These are phyloP conservation scores for Ceratobasidium sp. DNA, from an alignment of 1,284 basidiomycete genomes.

Conservation along the genomic window DNA sequence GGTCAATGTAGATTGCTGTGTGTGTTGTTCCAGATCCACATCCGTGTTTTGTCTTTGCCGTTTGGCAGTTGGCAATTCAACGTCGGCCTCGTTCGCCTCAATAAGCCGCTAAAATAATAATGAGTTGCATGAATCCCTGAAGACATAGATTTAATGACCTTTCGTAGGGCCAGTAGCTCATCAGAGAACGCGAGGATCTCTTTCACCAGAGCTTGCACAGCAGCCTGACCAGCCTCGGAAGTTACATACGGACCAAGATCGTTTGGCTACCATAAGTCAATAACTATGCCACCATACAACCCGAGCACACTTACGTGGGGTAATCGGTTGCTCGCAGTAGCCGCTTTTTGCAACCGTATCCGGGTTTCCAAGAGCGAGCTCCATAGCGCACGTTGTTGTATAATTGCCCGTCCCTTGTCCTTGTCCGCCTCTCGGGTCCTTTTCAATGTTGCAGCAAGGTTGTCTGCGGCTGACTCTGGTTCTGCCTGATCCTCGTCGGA, in stretches of 20 bases:
- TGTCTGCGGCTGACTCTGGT: slow-evolving; percentile 48
- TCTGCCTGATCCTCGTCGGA: slow-evolving; percentile 52
- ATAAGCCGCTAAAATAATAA: slow-evolving; percentile 48
- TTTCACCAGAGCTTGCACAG: slow-evolving; percentile 58
- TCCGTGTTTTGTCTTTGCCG: slow-evolving; percentile 49
- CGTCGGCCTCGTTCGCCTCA: slow-evolving; percentile 56
- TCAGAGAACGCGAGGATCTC: slow-evolving; percentile 67
- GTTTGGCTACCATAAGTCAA: slow-evolving; percentile 48
- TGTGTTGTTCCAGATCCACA: slow-evolving; percentile 49
- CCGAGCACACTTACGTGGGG: slow-evolving; percentile 47
- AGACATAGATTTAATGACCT: slow-evolving; percentile 50
- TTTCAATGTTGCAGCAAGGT: slow-evolving; percentile 61
- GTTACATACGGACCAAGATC: slow-evolving; percentile 45
- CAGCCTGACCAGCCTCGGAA: slow-evolving; percentile 43
- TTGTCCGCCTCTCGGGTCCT: slow-evolving; percentile 66
- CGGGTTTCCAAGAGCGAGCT: slow-evolving; percentile 84
- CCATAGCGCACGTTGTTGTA: slow-evolving; percentile 70
- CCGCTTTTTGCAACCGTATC: slow-evolving; percentile 86
- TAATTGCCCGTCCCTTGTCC: slow-evolving; percentile 78
- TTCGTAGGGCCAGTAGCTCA: slow-evolving; percentile 72
- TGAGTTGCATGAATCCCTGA: background rate
- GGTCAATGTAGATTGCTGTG: slow-evolving; percentile 57
- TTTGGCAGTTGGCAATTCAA: slow-evolving; percentile 66
- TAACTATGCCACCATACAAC: background rate
- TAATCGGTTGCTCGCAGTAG: slow-evolving; percentile 67